Evolutionary conservation across 805 yeast species (phyloP).

Genomic region (Monosporozyma solicola): DNA sequence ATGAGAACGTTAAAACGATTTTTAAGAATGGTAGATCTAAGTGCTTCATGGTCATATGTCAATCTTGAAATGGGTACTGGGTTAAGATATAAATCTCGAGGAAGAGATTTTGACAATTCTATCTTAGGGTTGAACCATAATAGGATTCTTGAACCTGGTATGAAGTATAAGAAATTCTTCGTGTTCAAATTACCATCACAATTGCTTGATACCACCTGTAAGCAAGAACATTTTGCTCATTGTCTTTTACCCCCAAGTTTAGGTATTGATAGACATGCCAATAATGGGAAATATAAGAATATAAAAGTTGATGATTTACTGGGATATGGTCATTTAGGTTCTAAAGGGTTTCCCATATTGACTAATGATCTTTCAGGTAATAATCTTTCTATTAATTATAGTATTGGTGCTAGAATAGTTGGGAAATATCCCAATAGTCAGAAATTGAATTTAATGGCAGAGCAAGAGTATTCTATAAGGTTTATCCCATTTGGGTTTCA

Average conservation of each 20-base stretch:
- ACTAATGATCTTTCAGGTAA: slow-evolving; percentile 37
- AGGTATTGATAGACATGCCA: slow-evolving; percentile 29
- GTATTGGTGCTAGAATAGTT: slow-evolving; percentile 46
- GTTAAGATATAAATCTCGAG: slow-evolving; percentile 14
- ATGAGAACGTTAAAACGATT: slow-evolving; percentile 28
- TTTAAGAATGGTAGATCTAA: slow-evolving; percentile 42
- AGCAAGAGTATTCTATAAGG: slow-evolving; percentile 16
- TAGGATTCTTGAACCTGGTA: slow-evolving; percentile 38
- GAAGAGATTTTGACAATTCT: slow-evolving; percentile 23
- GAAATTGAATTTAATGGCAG: slow-evolving; percentile 15
- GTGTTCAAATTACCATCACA: slow-evolving; percentile 46
- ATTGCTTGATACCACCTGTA: slow-evolving; percentile 44
- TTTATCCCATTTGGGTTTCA: slow-evolving; percentile 25
- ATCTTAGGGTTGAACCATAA: slow-evolving; percentile 36
- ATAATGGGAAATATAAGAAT: slow-evolving; percentile 15
- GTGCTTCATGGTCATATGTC: slow-evolving; percentile 42
- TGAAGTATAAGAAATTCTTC: slow-evolving; percentile 46
- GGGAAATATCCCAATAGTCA: slow-evolving; percentile 32
- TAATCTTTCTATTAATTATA: slow-evolving; percentile 37
- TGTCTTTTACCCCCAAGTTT: slow-evolving; percentile 34
- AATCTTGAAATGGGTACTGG: slow-evolving; percentile 42
- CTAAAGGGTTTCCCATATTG: slow-evolving; percentile 44
- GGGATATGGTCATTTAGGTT: slow-evolving; percentile 48
- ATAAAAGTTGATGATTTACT: slow-evolving; percentile 31
- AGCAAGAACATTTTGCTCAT: slow-evolving; percentile 31